Evolutionary conservation across 805 yeast species (phyloP), one percentile per base, ranked within the genome.

Genomic region (Cyberlindnera maritima): DNA sequence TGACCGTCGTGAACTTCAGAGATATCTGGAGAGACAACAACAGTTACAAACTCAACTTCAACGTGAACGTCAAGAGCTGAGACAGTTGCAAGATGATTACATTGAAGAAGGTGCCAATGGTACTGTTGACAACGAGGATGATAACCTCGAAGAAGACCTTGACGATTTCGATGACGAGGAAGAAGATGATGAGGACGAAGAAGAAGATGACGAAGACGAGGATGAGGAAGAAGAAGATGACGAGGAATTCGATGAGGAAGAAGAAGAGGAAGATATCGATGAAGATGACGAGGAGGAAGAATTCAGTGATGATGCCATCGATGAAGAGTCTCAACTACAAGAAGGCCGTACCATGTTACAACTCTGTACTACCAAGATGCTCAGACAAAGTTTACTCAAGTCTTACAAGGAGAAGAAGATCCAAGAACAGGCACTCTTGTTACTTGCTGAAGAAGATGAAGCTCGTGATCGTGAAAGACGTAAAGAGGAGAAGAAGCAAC

Each of bases 351-450:
- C 85, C 21, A 76, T 88, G 73, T 76, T 91, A 51, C 89, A 88
- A 57, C 74, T 87, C 44, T 85, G 89, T 46, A 87, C 91, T 1
- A 84, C 94, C 4, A 80, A 88, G 44, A 72, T 88, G 61, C 76
- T 91, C 56, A 88, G 86, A 58, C 82, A 80, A 54, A 76, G 89
- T 38, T 77, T 91, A 28, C 72, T 86, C 58, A 79, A 76, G 26
- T 88, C 96, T 0, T 90, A 83, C 60, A 85, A 86, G 51, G 91
- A 85, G 57, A 85, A 81, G 53, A 79, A 85, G 40, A 91, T 96
- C 12, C 88, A 85, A 49, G 94, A 86, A 56, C 74, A 83, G 48
- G 76, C 85, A 11, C 69, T 74, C 47, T 77, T 75, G 49, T 71
- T 85, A 52, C 71, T 85, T 49, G 80, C 76, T 59, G 92, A 85